Evolutionary conservation across 75 land plant species (phyloP), one percentile per base, ranked within the genome.

Genomic region (Chamaecyparis obtusa): DNA sequence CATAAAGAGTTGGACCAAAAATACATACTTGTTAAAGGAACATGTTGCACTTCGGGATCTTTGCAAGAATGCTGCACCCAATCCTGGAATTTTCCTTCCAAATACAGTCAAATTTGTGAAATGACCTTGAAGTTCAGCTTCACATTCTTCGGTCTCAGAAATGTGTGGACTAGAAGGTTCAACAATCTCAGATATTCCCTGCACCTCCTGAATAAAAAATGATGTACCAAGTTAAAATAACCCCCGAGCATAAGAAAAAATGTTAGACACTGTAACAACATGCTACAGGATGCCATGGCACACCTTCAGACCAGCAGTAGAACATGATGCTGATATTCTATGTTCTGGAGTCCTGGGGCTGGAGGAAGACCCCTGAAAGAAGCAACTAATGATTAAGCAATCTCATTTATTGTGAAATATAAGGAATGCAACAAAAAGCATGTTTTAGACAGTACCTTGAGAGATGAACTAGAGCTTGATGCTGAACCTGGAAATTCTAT

Each of bases 281-380:
- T 84, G 39, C 56, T n/a, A 69, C 76, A 21, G 44, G 76, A 15
- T 39, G 16, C 35, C 32, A 33, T 9, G 1, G 78, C 76, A 67
- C 74, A 85, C 86, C 86, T 86, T 86, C 11, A 86, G 86, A 44
- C 86, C 86, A 86, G 49, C 72, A 69, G 39, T 49, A n/a, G 86
- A 37, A 39, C 35, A 48, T 86, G 83, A 19, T 43, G 48, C 46
- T 35, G 56, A 35, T 43, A 33, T 21, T 51, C 69, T 49, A n/a
- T 17, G 71, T 51, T 51, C 39, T 81, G 83, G 48, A 41, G 69
- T 39, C 17, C 77, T 55, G 32, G 43, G 39, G 30, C 35, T 56
- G 41, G 39, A 84, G 41, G 79, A 74, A 86, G 75, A 72, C 16
- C 86, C 19, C 46, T 85, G 78, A 43, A 85, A 72, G 19, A 71